Evolutionary conservation across 148 eudicot species (phyloP).

Genomic region (Rhododendron griersonianum): DNA sequence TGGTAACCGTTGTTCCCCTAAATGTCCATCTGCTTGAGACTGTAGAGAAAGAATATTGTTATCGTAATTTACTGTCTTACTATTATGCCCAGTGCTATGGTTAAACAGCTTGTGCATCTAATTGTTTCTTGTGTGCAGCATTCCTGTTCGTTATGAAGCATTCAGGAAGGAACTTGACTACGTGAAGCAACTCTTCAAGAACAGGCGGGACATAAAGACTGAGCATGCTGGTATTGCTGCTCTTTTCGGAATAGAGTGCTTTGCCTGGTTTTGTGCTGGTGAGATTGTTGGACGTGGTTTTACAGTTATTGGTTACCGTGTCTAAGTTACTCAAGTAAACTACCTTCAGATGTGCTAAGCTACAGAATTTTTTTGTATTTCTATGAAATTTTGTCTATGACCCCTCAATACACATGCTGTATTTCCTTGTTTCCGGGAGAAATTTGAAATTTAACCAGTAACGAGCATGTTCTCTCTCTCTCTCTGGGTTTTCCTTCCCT

Average conservation of each 20-base stretch:
- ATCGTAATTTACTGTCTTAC: background rate
- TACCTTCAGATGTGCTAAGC: constrained; percentile 14
- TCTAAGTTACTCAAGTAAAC: constrained; percentile 20
- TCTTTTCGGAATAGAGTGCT: constrained; percentile 65
- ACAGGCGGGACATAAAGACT: constrained; percentile 45
- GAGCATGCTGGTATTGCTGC: constrained; percentile 56
- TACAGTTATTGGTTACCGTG: constrained; percentile 56
- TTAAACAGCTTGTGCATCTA: background rate
- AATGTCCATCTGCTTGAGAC: background rate
- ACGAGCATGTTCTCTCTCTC: background rate
- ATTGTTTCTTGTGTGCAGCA: constrained; percentile 24
- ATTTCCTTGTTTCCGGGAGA: background rate
- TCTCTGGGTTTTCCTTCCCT: background rate
- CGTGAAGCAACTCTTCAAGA: constrained; percentile 54
- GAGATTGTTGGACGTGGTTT: constrained; percentile 67
- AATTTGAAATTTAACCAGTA: background rate
- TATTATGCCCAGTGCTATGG: background rate
- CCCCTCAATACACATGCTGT: background rate
- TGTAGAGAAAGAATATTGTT: background rate
- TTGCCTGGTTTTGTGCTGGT: constrained; percentile 70
- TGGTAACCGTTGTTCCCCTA: background rate
- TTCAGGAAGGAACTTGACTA: constrained; percentile 54
- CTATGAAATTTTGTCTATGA: background rate
- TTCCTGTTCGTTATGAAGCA: constrained; percentile 57
- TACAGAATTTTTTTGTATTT: constrained; percentile 19